Conservation (phyloP, 345 rosid species). For the Anacardium occidentale region DNA sequence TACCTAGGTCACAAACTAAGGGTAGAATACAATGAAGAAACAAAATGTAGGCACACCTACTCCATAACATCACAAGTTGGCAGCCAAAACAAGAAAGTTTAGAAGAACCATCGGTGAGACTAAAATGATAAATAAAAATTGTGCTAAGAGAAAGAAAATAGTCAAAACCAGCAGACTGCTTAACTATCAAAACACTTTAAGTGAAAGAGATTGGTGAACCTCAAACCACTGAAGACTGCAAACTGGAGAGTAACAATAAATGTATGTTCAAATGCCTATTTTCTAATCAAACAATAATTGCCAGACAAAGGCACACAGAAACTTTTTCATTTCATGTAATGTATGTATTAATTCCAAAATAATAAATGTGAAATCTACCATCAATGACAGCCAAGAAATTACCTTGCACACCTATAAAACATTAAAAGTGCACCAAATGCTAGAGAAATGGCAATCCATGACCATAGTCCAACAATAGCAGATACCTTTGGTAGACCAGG, state of each 20-base stretch:
- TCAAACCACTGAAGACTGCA: not conserved
- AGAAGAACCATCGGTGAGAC: not conserved
- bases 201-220: not conserved
- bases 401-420: slow-evolving; percentile 82
- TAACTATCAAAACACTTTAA: slow-evolving; percentile 2
- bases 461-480: slow-evolving; percentile 86
- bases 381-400: slow-evolving; percentile 28
- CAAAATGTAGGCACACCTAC: not conserved
- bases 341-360: not conserved
- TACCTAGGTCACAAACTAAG: not conserved
- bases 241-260: not conserved
- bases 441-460: slow-evolving; percentile 64
- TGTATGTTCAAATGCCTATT: not conserved
- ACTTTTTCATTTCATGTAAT: not conserved
- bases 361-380: slow-evolving; percentile 8
- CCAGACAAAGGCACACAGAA: not conserved
- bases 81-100: not conserved
- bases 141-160: not conserved
- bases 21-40: not conserved
- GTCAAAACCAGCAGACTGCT: not conserved
- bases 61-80: not conserved
- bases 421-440: slow-evolving; percentile 56
- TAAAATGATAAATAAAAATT: not conserved
- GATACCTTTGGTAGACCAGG: slow-evolving; percentile 78
- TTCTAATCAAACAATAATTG: not conserved